Conservation (phyloP, 805 yeast genomes). For the Vanderwaltozyma verrucispora region DNA sequence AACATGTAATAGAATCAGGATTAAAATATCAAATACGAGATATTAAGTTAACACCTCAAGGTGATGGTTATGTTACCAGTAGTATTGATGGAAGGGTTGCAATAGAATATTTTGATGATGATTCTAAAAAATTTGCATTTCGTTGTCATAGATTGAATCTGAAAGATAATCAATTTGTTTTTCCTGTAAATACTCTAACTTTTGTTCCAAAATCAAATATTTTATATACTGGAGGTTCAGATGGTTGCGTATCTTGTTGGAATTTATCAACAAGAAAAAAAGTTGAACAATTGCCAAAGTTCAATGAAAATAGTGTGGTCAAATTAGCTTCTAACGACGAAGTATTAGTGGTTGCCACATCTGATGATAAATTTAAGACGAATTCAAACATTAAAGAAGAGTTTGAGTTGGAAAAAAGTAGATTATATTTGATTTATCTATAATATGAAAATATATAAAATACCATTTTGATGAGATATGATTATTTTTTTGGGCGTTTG, state of each 20-base stretch:
- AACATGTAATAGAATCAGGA: constrained; percentile 40
- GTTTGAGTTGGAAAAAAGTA: constrained; percentile 17
- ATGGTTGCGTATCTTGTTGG: constrained; percentile 84
- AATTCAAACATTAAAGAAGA: constrained; percentile 17
- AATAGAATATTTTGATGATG: constrained; percentile 52
- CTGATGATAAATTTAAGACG: constrained; percentile 41
- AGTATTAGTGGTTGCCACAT: constrained; percentile 36
- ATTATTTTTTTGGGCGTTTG: constrained; percentile 1
- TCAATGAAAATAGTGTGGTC: constrained; percentile 35
- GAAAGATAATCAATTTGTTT: constrained; percentile 45
- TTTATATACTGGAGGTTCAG: constrained; percentile 83
- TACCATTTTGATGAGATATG: not conserved
- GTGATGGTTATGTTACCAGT: constrained; percentile 51
- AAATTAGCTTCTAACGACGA: constrained; percentile 25
- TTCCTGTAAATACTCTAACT: constrained; percentile 63
- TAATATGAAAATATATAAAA: not conserved
- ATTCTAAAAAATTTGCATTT: constrained; percentile 55
- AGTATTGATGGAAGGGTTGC: constrained; percentile 80
- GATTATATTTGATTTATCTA: constrained; percentile 12
- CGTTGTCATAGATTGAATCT: constrained; percentile 58
- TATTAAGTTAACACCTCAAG: constrained; percentile 42
- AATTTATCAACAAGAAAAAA: constrained; percentile 75
- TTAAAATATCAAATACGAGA: constrained; percentile 55
- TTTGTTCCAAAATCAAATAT: constrained; percentile 75
- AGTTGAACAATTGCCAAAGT: constrained; percentile 55